Base-by-base conservation (phyloP, 495 filamentous ascomycete species). In the Tuber brumale region DNA sequence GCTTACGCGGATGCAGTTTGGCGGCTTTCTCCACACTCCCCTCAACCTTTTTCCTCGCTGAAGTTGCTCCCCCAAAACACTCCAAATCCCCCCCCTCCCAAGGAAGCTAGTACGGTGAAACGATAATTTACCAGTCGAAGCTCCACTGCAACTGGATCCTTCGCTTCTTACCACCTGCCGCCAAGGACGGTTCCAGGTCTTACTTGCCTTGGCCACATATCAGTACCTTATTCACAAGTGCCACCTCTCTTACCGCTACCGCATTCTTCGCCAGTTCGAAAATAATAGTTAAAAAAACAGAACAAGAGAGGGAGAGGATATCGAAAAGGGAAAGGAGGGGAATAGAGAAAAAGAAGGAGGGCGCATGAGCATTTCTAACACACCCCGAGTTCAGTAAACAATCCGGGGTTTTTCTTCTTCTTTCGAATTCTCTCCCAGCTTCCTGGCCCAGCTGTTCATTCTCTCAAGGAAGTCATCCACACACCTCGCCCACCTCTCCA, bases 1-100 rank as follows among this genome's bases (percentile, higher is more conserved):
- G 77, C 74, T 78, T 78, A 69, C 57, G 57, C 76, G n/a, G 70
- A 80, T 80, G 48, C 48, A 76, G 76, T 61, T 69, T 80, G 73
- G 78, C 77, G 70, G 46, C 39, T 66, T 48, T 51, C 35, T 73
- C 57, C 78, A 76, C 46, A 42, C 41, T 80, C 45, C 77, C 77
- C 77, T 79, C 73, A 66, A 31, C 57, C 19, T 35, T 66, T 31
- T 16, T 35, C 57, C 57, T 66, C 31, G 76, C 78, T 75, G 72
- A 71, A 75, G 75, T 43, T 70, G 27, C 70, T 42, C 76, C 66
- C 73, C 66, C 73, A 71, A 79, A 71, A 79, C 77, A 37, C 57
- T 72, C 69, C 72, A 72, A 61, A 75, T 46, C 72, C 71, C 70
- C 76, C 51, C 44, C 77, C 77, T 76, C 21, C 77, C 77, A 27